These are phyloP conservation scores for Gynostemma pentaphyllum DNA, from an alignment of 306 rosid species.

Conservation along the genomic window DNA sequence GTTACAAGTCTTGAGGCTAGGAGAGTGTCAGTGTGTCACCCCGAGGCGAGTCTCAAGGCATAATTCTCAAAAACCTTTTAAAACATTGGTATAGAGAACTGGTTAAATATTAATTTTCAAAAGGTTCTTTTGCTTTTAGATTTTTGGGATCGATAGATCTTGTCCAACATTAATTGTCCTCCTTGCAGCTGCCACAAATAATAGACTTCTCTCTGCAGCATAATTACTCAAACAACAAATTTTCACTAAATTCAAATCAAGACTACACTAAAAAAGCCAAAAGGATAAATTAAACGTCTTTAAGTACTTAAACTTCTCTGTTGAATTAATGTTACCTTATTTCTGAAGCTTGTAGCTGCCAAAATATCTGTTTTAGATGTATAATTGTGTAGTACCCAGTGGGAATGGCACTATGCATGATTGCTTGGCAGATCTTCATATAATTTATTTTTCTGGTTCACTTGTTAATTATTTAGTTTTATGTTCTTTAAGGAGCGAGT, in stretches of 20 bases:
- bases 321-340: background rate
- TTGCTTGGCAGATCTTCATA: background rate
- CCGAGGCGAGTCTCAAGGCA: no score
- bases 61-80: no score
- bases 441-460: background rate
- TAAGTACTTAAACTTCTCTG: background rate
- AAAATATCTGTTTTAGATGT: background rate
- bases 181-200: background rate
- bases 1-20: no score
- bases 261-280: background rate
- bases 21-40: no score
- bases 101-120: no score
- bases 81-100: no score
- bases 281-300: background rate
- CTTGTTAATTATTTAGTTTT: background rate
- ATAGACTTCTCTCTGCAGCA: background rate
- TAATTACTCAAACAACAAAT: background rate
- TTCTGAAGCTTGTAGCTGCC: background rate
- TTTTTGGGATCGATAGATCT: background rate
- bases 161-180: background rate
- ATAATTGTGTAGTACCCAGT: background rate
- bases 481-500: slow-evolving; percentile 40
- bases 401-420: background rate
- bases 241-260: background rate
- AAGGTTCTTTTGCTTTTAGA: no score